phyloP scores from a whole-genome alignment of 768 basidiomycete genomes.

The Phylloporus arenicola region DNA sequence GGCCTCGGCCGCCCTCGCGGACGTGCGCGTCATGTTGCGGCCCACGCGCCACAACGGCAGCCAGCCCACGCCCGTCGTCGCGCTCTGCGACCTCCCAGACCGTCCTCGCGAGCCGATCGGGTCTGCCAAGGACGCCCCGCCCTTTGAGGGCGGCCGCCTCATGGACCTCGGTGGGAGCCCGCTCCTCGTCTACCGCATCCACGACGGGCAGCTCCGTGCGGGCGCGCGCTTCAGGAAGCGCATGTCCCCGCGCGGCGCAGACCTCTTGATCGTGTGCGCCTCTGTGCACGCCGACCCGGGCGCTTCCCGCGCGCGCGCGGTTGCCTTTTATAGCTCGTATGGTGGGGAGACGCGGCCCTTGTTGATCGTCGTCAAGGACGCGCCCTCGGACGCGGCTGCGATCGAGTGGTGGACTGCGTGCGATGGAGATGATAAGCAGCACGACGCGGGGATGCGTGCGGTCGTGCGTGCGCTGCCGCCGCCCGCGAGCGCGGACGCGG shows the following conservation, averaged over 20 bases:
- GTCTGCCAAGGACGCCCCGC: conserved; percentile 8
- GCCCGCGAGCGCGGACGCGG: background rate
- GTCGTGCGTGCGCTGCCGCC: conserved; percentile 23
- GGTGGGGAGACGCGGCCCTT: conserved; percentile 25
- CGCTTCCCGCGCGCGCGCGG: conserved; percentile 10
- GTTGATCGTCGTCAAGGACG: conserved; percentile 21
- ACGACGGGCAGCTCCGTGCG: conserved; percentile 17
- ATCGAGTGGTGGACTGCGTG: conserved; percentile 18
- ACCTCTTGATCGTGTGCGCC: conserved; percentile 23
- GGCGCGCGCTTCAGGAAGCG: conserved; percentile 24
- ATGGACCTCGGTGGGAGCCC: conserved; percentile 18
- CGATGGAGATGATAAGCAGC: conserved; percentile 4
- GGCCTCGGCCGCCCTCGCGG: conserved; percentile 17
- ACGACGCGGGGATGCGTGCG: conserved; percentile 9
- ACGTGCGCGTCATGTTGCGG: conserved; percentile 22
- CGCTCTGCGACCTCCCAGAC: conserved; percentile 21
- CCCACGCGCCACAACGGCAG: conserved; percentile 4
- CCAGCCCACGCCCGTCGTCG: conserved; percentile 16
- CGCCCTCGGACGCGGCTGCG: conserved; percentile 15
- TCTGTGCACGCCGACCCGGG: conserved; percentile 3
- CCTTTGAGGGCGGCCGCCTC: conserved; percentile 18
- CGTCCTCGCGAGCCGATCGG: background rate
- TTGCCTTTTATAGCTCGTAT: conserved; percentile 17
- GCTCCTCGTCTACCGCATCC: conserved; percentile 17
- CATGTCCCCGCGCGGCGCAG: conserved; percentile 16